phyloP scores from a whole-genome alignment of 805 yeast species.

The Kregervanrija pseudodelftensis region DNA sequence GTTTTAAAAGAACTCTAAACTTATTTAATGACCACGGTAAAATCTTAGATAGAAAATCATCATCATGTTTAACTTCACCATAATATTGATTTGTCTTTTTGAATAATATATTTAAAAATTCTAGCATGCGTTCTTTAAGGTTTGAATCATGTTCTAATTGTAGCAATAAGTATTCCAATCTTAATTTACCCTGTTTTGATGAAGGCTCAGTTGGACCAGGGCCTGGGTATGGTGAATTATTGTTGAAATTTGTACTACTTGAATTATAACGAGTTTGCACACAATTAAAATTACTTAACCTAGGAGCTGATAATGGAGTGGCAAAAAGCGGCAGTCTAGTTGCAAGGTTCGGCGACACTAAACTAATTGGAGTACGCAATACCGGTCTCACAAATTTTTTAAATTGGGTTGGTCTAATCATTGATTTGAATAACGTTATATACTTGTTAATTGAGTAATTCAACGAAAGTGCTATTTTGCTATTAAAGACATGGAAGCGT shows the following conservation, averaged over 20 bases:
- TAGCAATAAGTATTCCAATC: slow-evolving; percentile 9
- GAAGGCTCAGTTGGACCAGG: slow-evolving; percentile 8
- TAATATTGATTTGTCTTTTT: not conserved
- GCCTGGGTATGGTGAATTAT: slow-evolving; percentile 6
- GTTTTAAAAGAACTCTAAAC: slow-evolving; percentile 2
- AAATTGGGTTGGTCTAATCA: no score
- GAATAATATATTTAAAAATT: not conserved
- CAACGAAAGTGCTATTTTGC: no score
- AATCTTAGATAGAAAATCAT: not conserved
- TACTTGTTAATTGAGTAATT: no score
- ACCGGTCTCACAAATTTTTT: no score
- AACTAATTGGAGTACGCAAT: no score
- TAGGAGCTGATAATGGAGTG: not conserved
- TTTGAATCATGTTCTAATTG: slow-evolving; percentile 4
- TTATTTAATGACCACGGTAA: slow-evolving; percentile 1
- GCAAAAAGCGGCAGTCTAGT: not conserved
- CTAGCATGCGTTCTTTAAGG: slow-evolving; percentile 1
- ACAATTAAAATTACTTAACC: not conserved
- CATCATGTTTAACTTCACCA: not conserved
- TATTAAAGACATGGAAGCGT: no score
- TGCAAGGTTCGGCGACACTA: no score
- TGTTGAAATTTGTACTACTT: not conserved
- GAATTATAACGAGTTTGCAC: no score
- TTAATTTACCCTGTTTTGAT: slow-evolving; percentile 5
- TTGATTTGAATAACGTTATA: no score